phyloP scores from a whole-genome alignment of 2,329 filamentous ascomycete species.

The Ascosphaera apis region DNA sequence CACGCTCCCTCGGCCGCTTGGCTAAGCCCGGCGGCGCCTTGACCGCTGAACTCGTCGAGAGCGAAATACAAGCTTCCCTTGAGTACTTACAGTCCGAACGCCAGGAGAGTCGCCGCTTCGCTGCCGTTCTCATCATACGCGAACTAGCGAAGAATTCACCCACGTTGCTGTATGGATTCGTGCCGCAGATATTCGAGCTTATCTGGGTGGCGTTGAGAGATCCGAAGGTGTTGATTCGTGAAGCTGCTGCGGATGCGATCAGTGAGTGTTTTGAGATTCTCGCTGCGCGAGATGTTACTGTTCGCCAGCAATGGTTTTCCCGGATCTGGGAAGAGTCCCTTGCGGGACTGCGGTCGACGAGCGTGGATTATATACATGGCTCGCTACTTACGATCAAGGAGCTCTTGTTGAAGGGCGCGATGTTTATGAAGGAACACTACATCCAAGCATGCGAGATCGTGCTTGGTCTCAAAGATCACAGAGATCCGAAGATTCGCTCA shows the following conservation, averaged over 20 bases:
- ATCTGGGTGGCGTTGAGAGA: slow-evolving; percentile 91
- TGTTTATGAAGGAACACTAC: slow-evolving; percentile 98
- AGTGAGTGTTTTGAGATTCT: slow-evolving; percentile 94
- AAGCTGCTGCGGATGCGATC: slow-evolving; percentile 77
- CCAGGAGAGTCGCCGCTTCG: slow-evolving; percentile 79
- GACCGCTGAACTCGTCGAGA: slow-evolving; percentile 87
- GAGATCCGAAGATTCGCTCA: slow-evolving; percentile 65
- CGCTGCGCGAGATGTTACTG: slow-evolving; percentile 67
- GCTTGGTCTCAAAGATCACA: slow-evolving; percentile 76
- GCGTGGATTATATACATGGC: slow-evolving; percentile 78
- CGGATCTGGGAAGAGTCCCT: slow-evolving; percentile 77
- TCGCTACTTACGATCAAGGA: slow-evolving; percentile 83
- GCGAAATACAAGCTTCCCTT: slow-evolving; percentile 83
- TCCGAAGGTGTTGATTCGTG: slow-evolving; percentile 70
- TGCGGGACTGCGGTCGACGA: slow-evolving; percentile 53
- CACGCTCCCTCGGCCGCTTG: slow-evolving; percentile 68
- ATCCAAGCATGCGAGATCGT: slow-evolving; percentile 82
- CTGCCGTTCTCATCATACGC: slow-evolving; percentile 70
- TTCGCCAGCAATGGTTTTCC: slow-evolving; percentile 70
- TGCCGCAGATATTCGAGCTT: slow-evolving; percentile 83
- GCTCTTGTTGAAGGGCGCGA: slow-evolving; percentile 77
- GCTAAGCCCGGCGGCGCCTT: slow-evolving; percentile 81
- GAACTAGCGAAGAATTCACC: slow-evolving; percentile 84
- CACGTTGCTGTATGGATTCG: slow-evolving; percentile 86
- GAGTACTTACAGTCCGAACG: slow-evolving; percentile 94